phyloP scores from a whole-genome alignment of 1,139 yeast genomes.

The Candida sp. region DNA sequence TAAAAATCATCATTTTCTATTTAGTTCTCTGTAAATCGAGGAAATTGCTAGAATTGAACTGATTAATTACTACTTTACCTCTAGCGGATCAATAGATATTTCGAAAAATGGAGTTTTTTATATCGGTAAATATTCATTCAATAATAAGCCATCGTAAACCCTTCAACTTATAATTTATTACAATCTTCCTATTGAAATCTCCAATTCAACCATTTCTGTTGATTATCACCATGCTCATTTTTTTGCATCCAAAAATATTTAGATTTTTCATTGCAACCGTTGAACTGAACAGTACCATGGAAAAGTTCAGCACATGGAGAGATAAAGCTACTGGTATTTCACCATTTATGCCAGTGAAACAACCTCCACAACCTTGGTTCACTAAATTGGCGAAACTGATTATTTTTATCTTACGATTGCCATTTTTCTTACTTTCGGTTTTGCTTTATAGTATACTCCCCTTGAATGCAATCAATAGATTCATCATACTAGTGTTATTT shows the following conservation, averaged over 20 bases:
- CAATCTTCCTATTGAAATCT: too few relatives aligned
- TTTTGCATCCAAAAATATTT: not conserved
- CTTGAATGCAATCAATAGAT: slow-evolving; percentile 11
- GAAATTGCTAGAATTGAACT: too few relatives aligned
- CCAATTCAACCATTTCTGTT: too few relatives aligned
- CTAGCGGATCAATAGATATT: too few relatives aligned
- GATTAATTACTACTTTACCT: too few relatives aligned
- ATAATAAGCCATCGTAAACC: too few relatives aligned
- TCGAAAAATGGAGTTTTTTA: too few relatives aligned
- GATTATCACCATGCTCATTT: not conserved
- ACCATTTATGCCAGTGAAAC: slow-evolving; percentile 59
- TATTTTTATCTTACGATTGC: slow-evolving; percentile 21
- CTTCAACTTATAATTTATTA: too few relatives aligned
- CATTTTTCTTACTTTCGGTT: slow-evolving; percentile 20
- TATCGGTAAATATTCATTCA: too few relatives aligned
- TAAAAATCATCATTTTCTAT: too few relatives aligned
- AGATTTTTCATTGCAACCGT: not conserved
- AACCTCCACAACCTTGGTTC: slow-evolving; percentile 11
- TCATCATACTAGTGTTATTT: slow-evolving; percentile 16
- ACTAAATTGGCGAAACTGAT: slow-evolving; percentile 1
- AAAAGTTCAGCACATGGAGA: slow-evolving; percentile 70
- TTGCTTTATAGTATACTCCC: slow-evolving; percentile 15
- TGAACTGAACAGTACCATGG: slow-evolving; percentile 41
- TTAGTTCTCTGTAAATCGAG: too few relatives aligned
- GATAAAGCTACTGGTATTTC: slow-evolving; percentile 84